Conservation (phyloP, 805 yeast genomes). For the Suhomyces emberorum region DNA sequence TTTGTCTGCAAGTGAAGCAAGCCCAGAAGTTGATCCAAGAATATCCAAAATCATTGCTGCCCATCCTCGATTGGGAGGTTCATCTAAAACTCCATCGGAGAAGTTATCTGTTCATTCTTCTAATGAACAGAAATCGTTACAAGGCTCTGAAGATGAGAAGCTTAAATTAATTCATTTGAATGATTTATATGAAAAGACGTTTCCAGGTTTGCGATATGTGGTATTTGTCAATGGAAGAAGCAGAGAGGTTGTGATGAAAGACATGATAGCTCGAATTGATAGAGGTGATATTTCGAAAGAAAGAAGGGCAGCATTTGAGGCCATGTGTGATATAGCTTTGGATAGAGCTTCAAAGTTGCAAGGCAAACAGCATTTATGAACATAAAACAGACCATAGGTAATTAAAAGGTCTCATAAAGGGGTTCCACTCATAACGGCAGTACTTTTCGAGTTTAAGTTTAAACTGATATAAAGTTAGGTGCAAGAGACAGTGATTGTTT, state of each 20-base stretch:
- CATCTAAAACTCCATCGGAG: slow-evolving; percentile 15
- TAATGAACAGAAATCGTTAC: slow-evolving; percentile 66
- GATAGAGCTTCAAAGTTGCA: slow-evolving; percentile 64
- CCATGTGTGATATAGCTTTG: slow-evolving; percentile 88
- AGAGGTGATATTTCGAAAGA: slow-evolving; percentile 55
- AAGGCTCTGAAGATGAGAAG: slow-evolving; percentile 48
- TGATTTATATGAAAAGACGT: slow-evolving; percentile 54
- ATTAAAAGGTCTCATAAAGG: too few relatives aligned
- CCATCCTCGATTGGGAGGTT: slow-evolving; percentile 77
- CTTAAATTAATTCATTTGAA: slow-evolving; percentile 51
- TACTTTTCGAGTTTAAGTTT: too few relatives aligned
- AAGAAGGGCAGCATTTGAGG: slow-evolving; percentile 65
- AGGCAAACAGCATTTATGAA: background rate
- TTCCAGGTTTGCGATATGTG: slow-evolving; percentile 75
- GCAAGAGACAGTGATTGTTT: too few relatives aligned
- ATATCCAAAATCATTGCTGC: slow-evolving; percentile 70
- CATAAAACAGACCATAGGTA: too few relatives aligned
- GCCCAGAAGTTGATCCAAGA: slow-evolving; percentile 18
- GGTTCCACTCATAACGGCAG: too few relatives aligned
- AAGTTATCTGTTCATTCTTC: slow-evolving; percentile 63
- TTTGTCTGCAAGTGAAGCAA: slow-evolving; percentile 21
- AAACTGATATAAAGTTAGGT: too few relatives aligned
- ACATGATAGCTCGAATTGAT: slow-evolving; percentile 37
- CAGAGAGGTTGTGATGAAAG: slow-evolving; percentile 54
- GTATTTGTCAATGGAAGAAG: slow-evolving; percentile 86